These are phyloP conservation scores for Darksidea phi DNA, from an alignment of 495 filamentous ascomycete species.

Conservation along the genomic window DNA sequence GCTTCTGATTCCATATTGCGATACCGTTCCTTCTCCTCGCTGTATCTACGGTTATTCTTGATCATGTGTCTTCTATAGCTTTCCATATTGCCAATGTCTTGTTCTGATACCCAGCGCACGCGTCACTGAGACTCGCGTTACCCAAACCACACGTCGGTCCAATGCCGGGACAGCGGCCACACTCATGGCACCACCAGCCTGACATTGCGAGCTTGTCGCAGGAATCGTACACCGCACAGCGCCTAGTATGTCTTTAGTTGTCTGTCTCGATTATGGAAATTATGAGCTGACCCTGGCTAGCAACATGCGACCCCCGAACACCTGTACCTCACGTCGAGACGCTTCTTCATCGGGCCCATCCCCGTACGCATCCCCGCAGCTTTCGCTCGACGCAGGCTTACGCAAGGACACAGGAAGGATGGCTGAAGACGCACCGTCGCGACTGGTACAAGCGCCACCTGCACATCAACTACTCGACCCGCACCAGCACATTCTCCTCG, in stretches of 20 bases:
- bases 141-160: constrained; percentile 4
- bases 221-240: constrained; percentile 45
- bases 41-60: neutral
- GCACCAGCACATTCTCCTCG: constrained; percentile 55
- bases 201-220: constrained; percentile 30
- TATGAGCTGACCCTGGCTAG: constrained; percentile 39
- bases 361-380: constrained; percentile 40
- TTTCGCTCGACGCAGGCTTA: constrained; percentile 1
- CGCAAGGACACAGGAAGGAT: constrained; percentile 49
- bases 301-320: constrained; percentile 63
- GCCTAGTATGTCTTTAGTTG: constrained; percentile 48
- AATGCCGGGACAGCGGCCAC: constrained; percentile 18
- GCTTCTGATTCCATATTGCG: neutral
- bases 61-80: neutral
- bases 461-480: constrained; percentile 58
- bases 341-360: constrained; percentile 68
- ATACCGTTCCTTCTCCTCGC: neutral
- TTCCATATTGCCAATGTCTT: neutral
- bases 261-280: neutral
- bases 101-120: neutral
- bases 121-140: neutral
- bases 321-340: constrained; percentile 60
- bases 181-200: constrained; percentile 34
- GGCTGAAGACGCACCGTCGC: constrained; percentile 64
- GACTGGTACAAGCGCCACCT: constrained; percentile 61